phyloP scores from a whole-genome alignment of 495 filamentous ascomycete genomes.

The Aspergillus conjunctus region DNA sequence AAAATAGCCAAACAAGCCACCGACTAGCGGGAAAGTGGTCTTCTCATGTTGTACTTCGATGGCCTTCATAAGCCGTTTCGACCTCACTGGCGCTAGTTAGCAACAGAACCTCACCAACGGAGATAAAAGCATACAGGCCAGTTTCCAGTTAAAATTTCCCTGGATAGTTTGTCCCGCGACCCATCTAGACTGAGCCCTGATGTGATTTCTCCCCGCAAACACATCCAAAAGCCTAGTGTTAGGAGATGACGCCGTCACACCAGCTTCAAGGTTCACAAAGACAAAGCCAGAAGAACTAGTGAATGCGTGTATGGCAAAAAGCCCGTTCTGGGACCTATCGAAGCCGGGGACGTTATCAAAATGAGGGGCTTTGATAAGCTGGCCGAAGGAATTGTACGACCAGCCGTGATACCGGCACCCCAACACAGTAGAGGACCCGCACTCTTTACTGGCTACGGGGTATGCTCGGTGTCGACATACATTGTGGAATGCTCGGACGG shows the following conservation, averaged over 20 bases:
- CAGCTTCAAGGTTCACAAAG: conserved; percentile 48
- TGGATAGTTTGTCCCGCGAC: conserved; percentile 40
- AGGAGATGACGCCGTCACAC: conserved; percentile 17
- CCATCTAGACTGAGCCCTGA: conserved; percentile 29
- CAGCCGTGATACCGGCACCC: conserved; percentile 65
- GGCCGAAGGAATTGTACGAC: conserved; percentile 58
- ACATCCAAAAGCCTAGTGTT: conserved; percentile 17
- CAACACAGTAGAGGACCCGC: conserved; percentile 53
- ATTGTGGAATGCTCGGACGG: conserved; percentile 61
- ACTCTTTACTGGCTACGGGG: conserved; percentile 53
- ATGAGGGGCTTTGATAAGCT: conserved; percentile 60
- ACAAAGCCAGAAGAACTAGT: conserved; percentile 38
- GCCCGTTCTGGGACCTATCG: conserved; percentile 53
- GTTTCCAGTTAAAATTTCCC: conserved; percentile 52
- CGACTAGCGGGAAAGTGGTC: background rate
- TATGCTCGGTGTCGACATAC: conserved; percentile 62
- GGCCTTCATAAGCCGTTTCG: background rate
- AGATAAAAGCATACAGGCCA: conserved; percentile 26
- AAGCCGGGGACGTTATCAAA: conserved; percentile 59
- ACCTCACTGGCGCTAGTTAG: background rate
- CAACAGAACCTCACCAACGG: background rate
- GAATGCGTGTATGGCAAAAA: conserved; percentile 47
- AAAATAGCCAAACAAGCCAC: background rate
- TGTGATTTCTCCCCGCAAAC: conserved; percentile 18
- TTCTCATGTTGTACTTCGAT: background rate